A percentile compares a stretch with the other conserved stretches of the same genome.
These are phyloP conservation scores for Pulveroboletus sp. DNA, from an alignment of 768 basidiomycete genomes.

Conservation along the genomic window DNA sequence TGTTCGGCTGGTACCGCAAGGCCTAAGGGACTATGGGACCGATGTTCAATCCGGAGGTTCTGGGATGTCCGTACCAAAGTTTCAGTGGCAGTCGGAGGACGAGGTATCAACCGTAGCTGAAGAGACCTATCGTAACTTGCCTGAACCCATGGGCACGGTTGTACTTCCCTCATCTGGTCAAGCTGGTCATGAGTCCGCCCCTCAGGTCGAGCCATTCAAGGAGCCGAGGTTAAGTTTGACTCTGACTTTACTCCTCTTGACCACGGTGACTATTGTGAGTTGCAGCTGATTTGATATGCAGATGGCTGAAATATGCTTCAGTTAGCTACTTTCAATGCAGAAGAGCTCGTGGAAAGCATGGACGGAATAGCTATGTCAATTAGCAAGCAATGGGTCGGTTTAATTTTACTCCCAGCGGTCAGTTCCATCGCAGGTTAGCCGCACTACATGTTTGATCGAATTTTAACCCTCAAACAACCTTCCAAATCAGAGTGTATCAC, in stretches of 20 bases:
- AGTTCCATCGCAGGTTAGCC: constrained; percentile 69
- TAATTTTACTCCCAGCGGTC: constrained; percentile 85
- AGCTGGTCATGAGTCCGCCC: constrained; percentile 15
- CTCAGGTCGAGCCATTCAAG: constrained; percentile 29
- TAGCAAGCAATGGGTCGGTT: constrained; percentile 82
- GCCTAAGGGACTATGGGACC: background rate
- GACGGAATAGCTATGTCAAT: constrained; percentile 67
- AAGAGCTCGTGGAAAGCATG: constrained; percentile 80
- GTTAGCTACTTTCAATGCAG: constrained; percentile 59
- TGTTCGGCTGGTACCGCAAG: constrained; percentile 24
- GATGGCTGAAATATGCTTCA: constrained; percentile 15
- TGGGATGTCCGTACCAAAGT: constrained; percentile 5
- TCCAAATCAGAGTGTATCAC: constrained; percentile 68
- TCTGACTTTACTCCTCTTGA: constrained; percentile 51
- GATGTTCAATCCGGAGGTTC: background rate
- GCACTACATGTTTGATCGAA: background rate
- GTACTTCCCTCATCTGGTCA: constrained; percentile 12
- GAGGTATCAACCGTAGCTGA: constrained; percentile 6
- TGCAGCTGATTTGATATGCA: background rate
- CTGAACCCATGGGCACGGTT: constrained; percentile 12
- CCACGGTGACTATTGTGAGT: constrained; percentile 59
- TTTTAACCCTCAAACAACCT: background rate
- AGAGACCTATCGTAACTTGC: background rate
- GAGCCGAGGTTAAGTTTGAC: constrained; percentile 56
- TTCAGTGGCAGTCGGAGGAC: constrained; percentile 13